These are phyloP conservation scores for Arbutus unedo DNA, from an alignment of 148 eudicot species.

Conservation along the genomic window DNA sequence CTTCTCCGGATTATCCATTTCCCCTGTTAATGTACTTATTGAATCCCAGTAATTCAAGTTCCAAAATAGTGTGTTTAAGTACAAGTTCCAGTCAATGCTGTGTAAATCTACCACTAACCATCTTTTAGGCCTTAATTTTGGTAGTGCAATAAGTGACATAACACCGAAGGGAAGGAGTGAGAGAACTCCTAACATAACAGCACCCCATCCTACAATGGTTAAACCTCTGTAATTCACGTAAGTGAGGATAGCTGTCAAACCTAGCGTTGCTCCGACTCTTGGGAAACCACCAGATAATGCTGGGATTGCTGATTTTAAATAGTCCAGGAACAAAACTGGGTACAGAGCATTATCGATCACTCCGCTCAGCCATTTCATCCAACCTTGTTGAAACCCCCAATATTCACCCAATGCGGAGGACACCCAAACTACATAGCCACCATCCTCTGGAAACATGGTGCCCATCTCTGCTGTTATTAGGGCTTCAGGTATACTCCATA, in stretches of 20 bases:
- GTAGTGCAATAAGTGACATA: conserved; percentile 9
- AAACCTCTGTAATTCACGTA: conserved; percentile 11
- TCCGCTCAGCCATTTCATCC: conserved; percentile 26
- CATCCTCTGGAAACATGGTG: conserved; percentile 23
- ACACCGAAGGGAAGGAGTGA: conserved; percentile 4
- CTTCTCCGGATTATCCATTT: conserved; percentile 9
- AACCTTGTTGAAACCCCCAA: conserved; percentile 25
- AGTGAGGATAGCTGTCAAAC: conserved; percentile 9
- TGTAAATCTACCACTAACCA: conserved; percentile 15
- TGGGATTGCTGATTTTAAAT: conserved; percentile 7
- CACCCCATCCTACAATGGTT: conserved; percentile 12
- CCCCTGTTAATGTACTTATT: conserved; percentile 13
- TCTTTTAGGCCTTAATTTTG: conserved; percentile 8
- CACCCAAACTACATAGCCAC: conserved; percentile 22
- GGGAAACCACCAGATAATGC: not conserved
- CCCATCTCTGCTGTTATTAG: conserved; percentile 21
- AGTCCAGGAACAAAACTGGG: conserved; percentile 11
- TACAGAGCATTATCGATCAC: conserved; percentile 14
- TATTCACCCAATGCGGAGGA: conserved; percentile 18
- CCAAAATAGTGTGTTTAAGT: conserved; percentile 13
- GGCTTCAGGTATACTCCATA: conserved; percentile 24
- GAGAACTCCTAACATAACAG: conserved; percentile 13
- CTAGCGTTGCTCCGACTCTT: not conserved
- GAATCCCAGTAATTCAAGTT: conserved; percentile 17
- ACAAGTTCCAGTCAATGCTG: conserved; percentile 14